These are phyloP conservation scores for Scheffersomyces segobiensis DNA, from an alignment of 1,139 yeast species.

Conservation along the genomic window DNA sequence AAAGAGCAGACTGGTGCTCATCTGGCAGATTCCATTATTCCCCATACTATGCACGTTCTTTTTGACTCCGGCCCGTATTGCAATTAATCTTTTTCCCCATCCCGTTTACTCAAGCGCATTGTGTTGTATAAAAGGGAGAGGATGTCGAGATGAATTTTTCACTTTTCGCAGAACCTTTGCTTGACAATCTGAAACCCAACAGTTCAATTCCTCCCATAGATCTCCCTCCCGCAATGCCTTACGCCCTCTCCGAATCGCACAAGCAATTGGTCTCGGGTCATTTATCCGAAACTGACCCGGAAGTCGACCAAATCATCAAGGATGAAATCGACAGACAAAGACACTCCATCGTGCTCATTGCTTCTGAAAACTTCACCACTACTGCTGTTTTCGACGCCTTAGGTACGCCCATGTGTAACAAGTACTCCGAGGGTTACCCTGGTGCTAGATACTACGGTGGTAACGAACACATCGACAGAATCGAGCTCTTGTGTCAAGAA, in stretches of 20 bases:
- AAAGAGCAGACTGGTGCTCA: not conserved
- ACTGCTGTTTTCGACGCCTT: slow-evolving; percentile 94
- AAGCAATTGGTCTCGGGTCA: slow-evolving; percentile 67
- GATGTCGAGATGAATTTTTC: not conserved
- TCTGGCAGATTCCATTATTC: not conserved
- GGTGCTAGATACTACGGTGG: slow-evolving; percentile 91
- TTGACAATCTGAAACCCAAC: not conserved
- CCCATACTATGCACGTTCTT: not conserved
- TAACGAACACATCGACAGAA: slow-evolving; percentile 91
- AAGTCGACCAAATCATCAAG: slow-evolving; percentile 76
- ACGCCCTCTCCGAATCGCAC: slow-evolving; percentile 69
- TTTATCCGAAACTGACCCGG: slow-evolving; percentile 76
- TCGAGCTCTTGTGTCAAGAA: slow-evolving; percentile 87
- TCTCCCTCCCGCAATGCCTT: slow-evolving; percentile 30
- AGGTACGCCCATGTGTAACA: slow-evolving; percentile 96
- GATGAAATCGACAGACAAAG: slow-evolving; percentile 92
- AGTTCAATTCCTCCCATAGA: not conserved
- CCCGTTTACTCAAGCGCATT: not conserved
- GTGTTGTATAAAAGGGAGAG: not conserved
- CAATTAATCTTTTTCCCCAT: slow-evolving; percentile 3
- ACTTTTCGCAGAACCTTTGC: not conserved
- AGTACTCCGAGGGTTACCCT: slow-evolving; percentile 85
- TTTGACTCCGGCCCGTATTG: not conserved
- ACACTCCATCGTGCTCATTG: slow-evolving; percentile 91
- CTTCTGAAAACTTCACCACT: slow-evolving; percentile 96